These are phyloP conservation scores for Saitozyma sp. DNA, from an alignment of 768 basidiomycete genomes.

Conservation along the genomic window DNA sequence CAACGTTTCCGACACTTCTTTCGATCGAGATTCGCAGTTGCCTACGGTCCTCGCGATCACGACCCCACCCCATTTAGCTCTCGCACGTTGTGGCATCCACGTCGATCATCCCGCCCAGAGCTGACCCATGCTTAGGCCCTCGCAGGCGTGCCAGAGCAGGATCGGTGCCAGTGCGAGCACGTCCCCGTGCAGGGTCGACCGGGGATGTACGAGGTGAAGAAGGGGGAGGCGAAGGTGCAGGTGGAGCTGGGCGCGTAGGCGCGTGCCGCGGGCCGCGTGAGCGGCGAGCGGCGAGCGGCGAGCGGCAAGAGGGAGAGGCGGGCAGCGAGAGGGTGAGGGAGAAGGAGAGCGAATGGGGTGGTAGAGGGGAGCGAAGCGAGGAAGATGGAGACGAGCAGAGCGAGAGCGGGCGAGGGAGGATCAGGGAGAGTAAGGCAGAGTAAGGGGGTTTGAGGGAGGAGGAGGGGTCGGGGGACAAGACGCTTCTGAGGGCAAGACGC, in stretches of 20 bases:
- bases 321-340: no score
- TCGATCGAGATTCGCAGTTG: no score
- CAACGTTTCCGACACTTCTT: no score
- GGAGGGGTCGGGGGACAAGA: no score
- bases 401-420: no score
- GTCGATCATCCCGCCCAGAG: not conserved
- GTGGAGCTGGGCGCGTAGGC: not conserved
- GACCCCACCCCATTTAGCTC: not conserved
- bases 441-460: no score
- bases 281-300: no score
- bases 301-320: no score
- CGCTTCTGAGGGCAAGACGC: no score
- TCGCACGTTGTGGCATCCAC: no score
- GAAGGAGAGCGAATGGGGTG: not conserved
- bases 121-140: conserved; percentile 31
- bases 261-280: no score
- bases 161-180: conserved; percentile 48
- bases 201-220: conserved; percentile 38
- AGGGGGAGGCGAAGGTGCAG: conserved; percentile 18
- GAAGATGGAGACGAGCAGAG: not conserved
- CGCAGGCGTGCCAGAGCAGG: conserved; percentile 37
- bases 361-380: not conserved
- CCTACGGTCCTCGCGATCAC: conserved; percentile 6
- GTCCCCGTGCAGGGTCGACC: conserved; percentile 36
- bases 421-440: no score